Evolutionary conservation across 2,329 filamentous ascomycete genomes (phyloP).

Genomic region (Exophiala sp.): DNA sequence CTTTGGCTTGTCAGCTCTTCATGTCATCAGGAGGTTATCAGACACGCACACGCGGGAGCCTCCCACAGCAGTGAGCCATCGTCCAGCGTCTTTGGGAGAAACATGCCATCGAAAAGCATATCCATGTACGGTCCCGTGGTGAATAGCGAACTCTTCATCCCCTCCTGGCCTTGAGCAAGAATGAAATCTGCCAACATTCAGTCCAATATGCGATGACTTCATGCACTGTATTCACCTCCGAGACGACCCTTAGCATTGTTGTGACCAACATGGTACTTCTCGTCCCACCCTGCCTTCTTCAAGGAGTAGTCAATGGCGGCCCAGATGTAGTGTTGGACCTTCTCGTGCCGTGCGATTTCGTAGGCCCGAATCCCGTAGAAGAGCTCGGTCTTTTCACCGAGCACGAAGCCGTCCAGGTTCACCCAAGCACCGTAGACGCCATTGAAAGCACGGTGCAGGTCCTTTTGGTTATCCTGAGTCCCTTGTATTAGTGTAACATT

Average conservation of each 20-base stretch:
- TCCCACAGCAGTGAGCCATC: conserved; percentile 41
- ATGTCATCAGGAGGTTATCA: no score
- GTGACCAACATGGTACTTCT: conserved; percentile 46
- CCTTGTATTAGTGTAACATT: conserved; percentile 48
- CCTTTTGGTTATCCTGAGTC: conserved; percentile 44
- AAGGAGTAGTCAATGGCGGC: conserved; percentile 49
- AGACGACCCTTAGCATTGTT: conserved; percentile 47
- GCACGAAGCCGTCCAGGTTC: conserved; percentile 53
- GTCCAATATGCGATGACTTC: not conserved
- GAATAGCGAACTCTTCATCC: conserved; percentile 5
- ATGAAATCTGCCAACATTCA: conserved; percentile 3
- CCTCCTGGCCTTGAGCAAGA: conserved; percentile 4
- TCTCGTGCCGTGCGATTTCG: conserved; percentile 34
- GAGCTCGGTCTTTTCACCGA: conserved; percentile 50
- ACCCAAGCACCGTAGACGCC: conserved; percentile 49
- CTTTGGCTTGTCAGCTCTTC: not conserved
- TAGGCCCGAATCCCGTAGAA: conserved; percentile 41
- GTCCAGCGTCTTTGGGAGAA: not conserved
- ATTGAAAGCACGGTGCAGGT: conserved; percentile 43
- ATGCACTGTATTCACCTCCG: conserved; percentile 23
- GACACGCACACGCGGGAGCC: conserved; percentile 35
- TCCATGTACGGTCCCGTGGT: conserved; percentile 11
- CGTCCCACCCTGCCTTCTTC: conserved; percentile 46
- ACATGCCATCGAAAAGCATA: conserved; percentile 8
- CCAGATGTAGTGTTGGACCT: conserved; percentile 43